Evolutionary conservation across 345 rosid species (phyloP), one percentile per base, ranked within the genome.

Genomic region (Bruguiera gymnorhiza): DNA sequence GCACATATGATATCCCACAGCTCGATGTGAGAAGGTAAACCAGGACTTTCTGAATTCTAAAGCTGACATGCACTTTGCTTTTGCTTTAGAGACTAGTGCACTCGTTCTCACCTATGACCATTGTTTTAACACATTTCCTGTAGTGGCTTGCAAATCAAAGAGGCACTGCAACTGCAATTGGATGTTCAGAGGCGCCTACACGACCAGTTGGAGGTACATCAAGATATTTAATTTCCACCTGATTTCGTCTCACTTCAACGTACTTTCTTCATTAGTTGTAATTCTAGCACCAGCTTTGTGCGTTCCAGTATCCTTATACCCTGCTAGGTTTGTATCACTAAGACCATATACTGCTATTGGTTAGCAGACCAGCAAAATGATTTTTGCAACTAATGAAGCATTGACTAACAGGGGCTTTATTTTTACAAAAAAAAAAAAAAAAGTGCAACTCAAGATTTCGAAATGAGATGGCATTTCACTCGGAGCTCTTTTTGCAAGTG

Each of bases 111-210:
- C 18, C 56, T 18, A 18, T 50, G 48, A 11, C 8, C 24, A 61
- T 6, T 18, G 56, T 23, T 61, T 39, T 39, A 56, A 19, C 27
- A 24, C 43, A 65, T 72, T 16, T 76, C 59, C 62, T 16, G 75
- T 91, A 90, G 97, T 66, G 79, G 92, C 70, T 59, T 83, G 62
- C 97, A 87, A 67, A 83, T 90, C 70, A 79, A 79, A 66, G 99
- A 92, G 81, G 96, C 99, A 15, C 72, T 92, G 63, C 89, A 84
- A 65, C 80, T 92, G 66, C 99, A 90, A 63, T 75, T 90, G 46
- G 97, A 92, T 74, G 92, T 92, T 51, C 99, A 95, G 71, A 83
- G 88, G 86, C 89, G 87, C 75, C 96, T 95, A 54, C 97, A 92
- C 61, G 98, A 95, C 65, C 99, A 92, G 77, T 69, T 95, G 74